A percentile compares a stretch with the other conserved stretches of the same genome.
Conservation (phyloP, 768 basidiomycete genomes). For the Mycena kentingensis region DNA sequence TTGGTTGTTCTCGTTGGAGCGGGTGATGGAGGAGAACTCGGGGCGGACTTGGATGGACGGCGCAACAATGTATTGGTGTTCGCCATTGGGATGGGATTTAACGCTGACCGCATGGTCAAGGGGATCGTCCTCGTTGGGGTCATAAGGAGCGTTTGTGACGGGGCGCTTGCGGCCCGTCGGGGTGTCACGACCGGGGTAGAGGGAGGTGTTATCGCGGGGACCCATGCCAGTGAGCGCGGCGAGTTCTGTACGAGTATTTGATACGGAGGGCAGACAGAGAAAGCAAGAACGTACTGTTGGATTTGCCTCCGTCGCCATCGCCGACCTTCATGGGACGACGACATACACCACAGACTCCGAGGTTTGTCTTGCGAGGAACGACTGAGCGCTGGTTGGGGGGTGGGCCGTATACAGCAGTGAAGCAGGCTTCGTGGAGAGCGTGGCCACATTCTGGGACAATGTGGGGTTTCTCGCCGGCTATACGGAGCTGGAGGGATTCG, state of each 20-base stretch:
- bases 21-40: constrained; percentile 82
- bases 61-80: constrained; percentile 77
- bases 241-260: constrained; percentile 59
- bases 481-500: constrained; percentile 85
- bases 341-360: constrained; percentile 97
- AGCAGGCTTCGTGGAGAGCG: constrained; percentile 98
- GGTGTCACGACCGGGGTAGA: constrained; percentile 74
- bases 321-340: constrained; percentile 95
- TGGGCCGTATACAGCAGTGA: constrained; percentile 94
- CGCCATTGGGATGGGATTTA: constrained; percentile 44
- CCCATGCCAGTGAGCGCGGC: constrained; percentile 92
- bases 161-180: constrained; percentile 45
- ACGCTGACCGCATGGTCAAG: constrained; percentile 59
- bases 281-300: constrained; percentile 69
- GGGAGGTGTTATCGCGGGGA: constrained; percentile 45
- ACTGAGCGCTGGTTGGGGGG: constrained; percentile 61
- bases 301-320: constrained; percentile 82
- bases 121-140: constrained; percentile 86
- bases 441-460: constrained; percentile 98
- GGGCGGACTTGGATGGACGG: constrained; percentile 93
- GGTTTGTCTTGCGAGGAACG: constrained; percentile 68
- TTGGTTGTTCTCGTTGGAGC: constrained; percentile 70
- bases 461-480: constrained; percentile 96
- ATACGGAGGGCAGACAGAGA: constrained; percentile 11
- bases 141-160: constrained; percentile 44